Base-by-base conservation (phyloP, 2,329 filamentous ascomycete genomes). In the Ceratocystis ficicola region DNA sequence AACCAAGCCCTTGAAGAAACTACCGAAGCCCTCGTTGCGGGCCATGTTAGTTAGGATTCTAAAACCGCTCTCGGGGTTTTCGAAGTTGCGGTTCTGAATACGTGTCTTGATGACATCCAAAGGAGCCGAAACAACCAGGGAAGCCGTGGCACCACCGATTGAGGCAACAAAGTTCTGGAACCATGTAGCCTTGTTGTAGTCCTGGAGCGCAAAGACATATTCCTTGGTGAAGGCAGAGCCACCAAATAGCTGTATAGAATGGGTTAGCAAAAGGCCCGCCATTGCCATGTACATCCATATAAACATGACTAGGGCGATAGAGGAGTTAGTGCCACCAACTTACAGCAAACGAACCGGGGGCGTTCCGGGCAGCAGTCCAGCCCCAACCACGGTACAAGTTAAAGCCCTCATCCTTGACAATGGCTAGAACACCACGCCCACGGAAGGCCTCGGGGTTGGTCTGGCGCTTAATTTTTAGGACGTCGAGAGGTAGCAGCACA, bases 401-500 rank as follows among this genome's bases (percentile, higher is more conserved):
- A 73, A 97, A 95, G 44, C 94, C 94, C 77, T 99, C 94, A 74
- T 99, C 94, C 67, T 84, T 83, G 69, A 99, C 83, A 70, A 99
- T 97, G 77, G 83, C 87, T 74, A 97, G 79, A 68, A 99, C 82
- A 69, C 94, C 94, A 72, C 94, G 89, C 71, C 93, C 93, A 71
- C 91, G 86, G 86, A 99, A 99, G 44, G 94, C 92, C 74, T 97
- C 94, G 50, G 94, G 94, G 81, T 99, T 99, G 71, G 94, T 99
- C 80, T 99, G 94, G 73, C 94, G 87, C 84, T 99, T 99, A 80
- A 99, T 99, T 84, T 99, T 99, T 69, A 99, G 84, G 48, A 99
- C 93, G 72, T 99, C 94, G 68, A 99, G 85, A 52, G 94, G 94
- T 50, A 99, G 84, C 36, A 99, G 84, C 67, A 99, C 84, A 70